phyloP scores from a whole-genome alignment of 371 early-diverging fungal species.

The Mortierella sp. region DNA sequence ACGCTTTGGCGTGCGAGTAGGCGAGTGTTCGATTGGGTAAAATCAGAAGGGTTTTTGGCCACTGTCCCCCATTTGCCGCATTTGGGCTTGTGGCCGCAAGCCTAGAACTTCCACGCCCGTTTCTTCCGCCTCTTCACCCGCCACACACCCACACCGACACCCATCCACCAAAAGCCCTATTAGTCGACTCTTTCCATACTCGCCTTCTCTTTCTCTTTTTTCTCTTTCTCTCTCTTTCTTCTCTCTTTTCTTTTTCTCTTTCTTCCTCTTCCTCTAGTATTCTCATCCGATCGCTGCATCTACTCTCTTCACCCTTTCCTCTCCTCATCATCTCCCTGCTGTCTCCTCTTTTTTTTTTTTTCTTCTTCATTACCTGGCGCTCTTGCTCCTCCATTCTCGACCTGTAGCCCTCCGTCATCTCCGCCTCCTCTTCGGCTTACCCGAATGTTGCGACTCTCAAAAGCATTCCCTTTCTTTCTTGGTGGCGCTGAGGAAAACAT shows the following conservation, averaged over 20 bases:
- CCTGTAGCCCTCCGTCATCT: neutral
- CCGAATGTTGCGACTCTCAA: constrained; percentile 45
- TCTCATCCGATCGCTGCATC: no score
- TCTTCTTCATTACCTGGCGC: neutral
- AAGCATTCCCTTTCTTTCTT: constrained; percentile 31
- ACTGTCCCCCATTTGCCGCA: no score
- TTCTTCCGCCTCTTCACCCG: neutral
- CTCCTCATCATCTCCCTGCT: neutral
- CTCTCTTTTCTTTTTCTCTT: neutral
- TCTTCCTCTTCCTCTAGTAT: no score
- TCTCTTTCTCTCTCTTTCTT: neutral
- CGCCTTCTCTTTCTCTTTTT: neutral
- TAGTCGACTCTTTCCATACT: neutral
- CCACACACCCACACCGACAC: no score
- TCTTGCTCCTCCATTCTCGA: neutral
- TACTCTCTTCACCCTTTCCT: neutral
- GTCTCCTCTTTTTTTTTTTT: neutral
- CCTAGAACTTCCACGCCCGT: neutral
- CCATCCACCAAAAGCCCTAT: no score
- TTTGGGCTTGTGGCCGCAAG: neutral
- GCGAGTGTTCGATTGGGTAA: no score
- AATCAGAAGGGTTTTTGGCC: no score
- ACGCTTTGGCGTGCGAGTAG: no score
- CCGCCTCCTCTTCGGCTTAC: neutral
- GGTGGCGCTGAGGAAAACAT: constrained; percentile 20